Conservation (phyloP, 1,284 basidiomycete genomes). For the Singerocomus inundabilis region DNA sequence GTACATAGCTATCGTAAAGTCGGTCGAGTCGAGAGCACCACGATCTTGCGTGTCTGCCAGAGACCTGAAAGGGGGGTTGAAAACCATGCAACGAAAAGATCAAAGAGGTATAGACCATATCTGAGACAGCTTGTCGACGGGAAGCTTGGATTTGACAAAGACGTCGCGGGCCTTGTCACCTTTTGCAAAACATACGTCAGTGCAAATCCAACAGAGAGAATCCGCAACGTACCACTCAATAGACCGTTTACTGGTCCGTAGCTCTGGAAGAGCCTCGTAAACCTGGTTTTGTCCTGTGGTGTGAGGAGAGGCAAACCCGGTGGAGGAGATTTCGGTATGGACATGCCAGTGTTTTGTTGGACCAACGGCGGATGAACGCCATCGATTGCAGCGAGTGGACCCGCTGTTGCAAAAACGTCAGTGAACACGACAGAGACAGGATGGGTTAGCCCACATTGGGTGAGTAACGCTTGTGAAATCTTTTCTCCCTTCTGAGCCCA, state of each 20-base stretch:
- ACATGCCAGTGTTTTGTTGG: slow-evolving; percentile 51
- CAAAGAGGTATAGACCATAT: slow-evolving; percentile 72
- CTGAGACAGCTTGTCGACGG: slow-evolving; percentile 86
- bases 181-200: slow-evolving; percentile 19
- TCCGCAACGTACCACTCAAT: slow-evolving; percentile 56
- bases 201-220: background rate
- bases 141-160: slow-evolving; percentile 91
- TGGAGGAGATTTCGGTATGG: slow-evolving; percentile 58
- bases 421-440: slow-evolving; percentile 6
- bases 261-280: slow-evolving; percentile 73
- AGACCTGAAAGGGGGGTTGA: slow-evolving; percentile 53
- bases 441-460: slow-evolving; percentile 55
- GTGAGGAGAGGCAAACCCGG: slow-evolving; percentile 66
- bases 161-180: slow-evolving; percentile 92
- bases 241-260: slow-evolving; percentile 76
- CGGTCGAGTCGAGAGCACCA: slow-evolving; percentile 85
- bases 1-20: slow-evolving; percentile 98
- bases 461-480: slow-evolving; percentile 57
- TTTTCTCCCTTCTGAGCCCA: slow-evolving; percentile 89
- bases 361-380: slow-evolving; percentile 54
- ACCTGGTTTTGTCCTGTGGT: slow-evolving; percentile 80
- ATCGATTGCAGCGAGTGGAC: slow-evolving; percentile 79
- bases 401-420: slow-evolving; percentile 50
- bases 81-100: background rate
- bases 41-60: slow-evolving; percentile 94